Evolutionary conservation across 139 green algal genomes (phyloP).

Genomic region (Parachlorella kessleri): DNA sequence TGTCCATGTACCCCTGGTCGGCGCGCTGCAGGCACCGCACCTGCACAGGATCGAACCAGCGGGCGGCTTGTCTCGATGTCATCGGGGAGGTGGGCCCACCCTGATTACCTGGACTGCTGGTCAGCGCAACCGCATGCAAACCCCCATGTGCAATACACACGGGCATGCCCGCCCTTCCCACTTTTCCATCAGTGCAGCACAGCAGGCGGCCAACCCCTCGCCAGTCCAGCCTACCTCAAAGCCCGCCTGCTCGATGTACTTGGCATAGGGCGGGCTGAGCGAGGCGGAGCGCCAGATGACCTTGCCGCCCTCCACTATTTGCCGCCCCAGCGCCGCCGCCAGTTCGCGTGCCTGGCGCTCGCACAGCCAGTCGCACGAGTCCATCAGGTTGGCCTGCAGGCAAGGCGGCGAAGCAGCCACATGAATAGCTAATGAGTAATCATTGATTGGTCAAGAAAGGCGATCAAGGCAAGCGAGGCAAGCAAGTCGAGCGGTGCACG

Average conservation of each 20-base stretch:
- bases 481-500: too few relatives aligned
- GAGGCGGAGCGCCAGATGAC: conserved; percentile 96
- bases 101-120: too few relatives aligned
- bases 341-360: conserved; percentile 58
- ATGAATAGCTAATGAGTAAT: too few relatives aligned
- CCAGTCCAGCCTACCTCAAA: conserved; percentile 81
- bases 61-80: conserved; percentile 17
- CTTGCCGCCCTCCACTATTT: conserved; percentile 79
- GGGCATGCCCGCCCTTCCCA: too few relatives aligned
- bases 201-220: too few relatives aligned
- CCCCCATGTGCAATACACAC: too few relatives aligned
- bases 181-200: too few relatives aligned
- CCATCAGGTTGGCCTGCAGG: conserved; percentile 96
- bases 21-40: conserved; percentile 71
- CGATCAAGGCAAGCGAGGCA: too few relatives aligned
- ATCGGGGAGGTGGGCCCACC: too few relatives aligned
- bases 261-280: conserved; percentile 80
- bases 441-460: too few relatives aligned
- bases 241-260: conserved; percentile 80
- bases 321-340: conserved; percentile 60
- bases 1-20: conserved; percentile 78
- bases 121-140: too few relatives aligned
- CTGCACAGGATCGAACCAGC: not conserved
- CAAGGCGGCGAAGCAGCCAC: not conserved
- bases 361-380: conserved; percentile 97